Conservation (phyloP, 1,284 basidiomycete species). For the Gastroboletus turbinatus region DNA sequence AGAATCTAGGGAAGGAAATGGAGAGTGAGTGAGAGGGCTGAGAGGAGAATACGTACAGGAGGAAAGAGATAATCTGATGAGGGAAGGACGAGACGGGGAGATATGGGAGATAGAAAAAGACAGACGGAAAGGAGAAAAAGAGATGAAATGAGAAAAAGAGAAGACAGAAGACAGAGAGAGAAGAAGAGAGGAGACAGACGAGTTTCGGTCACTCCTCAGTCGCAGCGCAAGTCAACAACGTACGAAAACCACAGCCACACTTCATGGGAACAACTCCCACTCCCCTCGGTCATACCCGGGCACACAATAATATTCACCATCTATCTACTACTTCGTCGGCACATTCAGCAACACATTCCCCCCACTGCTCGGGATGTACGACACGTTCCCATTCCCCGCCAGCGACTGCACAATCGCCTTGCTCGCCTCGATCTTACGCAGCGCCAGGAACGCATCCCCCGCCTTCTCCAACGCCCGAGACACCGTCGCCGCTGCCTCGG, state of each 20-base stretch:
- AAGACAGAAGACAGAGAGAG: slow-evolving; percentile 42
- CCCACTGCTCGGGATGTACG: slow-evolving; percentile 81
- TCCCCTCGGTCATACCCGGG: slow-evolving; percentile 22
- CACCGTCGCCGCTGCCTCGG: slow-evolving; percentile 93
- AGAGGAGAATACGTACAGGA: slow-evolving; percentile 37
- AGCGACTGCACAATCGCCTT: slow-evolving; percentile 92
- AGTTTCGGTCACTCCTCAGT: slow-evolving; percentile 20
- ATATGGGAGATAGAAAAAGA: slow-evolving; percentile 37
- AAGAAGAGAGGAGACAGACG: background rate
- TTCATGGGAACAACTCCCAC: slow-evolving; percentile 22
- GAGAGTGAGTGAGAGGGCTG: background rate
- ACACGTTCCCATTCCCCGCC: slow-evolving; percentile 78
- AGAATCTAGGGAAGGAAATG: slow-evolving; percentile 9
- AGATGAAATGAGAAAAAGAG: slow-evolving; percentile 46
- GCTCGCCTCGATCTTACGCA: slow-evolving; percentile 96
- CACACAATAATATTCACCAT: background rate
- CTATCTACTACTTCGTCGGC: slow-evolving; percentile 50
- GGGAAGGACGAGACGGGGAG: slow-evolving; percentile 39
- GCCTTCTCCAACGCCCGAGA: slow-evolving; percentile 91
- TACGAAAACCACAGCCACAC: slow-evolving; percentile 27
- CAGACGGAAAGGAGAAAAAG: slow-evolving; percentile 40
- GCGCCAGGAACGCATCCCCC: slow-evolving; percentile 93
- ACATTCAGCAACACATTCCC: slow-evolving; percentile 85
- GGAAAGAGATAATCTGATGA: slow-evolving; percentile 42
- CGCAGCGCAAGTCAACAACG: slow-evolving; percentile 21